Evolutionary conservation across 495 filamentous ascomycete species (phyloP).

Genomic region (Usnea hakonensis): DNA sequence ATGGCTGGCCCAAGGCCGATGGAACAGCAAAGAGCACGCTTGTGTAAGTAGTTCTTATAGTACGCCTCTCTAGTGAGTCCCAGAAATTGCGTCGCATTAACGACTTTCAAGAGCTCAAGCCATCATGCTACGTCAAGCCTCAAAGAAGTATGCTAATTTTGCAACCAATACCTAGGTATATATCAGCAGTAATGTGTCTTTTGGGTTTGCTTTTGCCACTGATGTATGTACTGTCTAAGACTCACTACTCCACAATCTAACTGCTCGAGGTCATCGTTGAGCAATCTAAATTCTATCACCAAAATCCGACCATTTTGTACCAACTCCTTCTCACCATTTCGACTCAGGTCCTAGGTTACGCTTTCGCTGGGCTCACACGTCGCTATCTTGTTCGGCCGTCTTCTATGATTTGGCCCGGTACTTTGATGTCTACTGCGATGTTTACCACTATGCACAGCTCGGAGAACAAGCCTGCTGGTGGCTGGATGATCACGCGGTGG

Average conservation of each 20-base stretch:
- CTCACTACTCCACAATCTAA: neutral
- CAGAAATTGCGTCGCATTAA: neutral
- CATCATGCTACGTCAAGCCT: neutral
- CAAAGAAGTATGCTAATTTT: neutral
- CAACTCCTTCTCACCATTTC: conserved; percentile 75
- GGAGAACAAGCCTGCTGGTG: conserved; percentile 70
- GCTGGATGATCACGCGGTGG: conserved; percentile 73
- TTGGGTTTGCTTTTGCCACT: conserved; percentile 73
- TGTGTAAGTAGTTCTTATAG: conserved; percentile 36
- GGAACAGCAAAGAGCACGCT: conserved; percentile 82
- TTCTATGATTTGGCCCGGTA: conserved; percentile 89
- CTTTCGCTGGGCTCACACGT: conserved; percentile 72
- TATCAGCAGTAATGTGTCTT: conserved; percentile 85
- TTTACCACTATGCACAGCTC: conserved; percentile 80
- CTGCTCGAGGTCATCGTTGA: conserved; percentile 57
- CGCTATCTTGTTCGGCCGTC: conserved; percentile 73
- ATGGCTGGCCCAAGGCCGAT: conserved; percentile 71
- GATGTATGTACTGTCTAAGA: conserved; percentile 36
- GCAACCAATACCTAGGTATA: conserved; percentile 40
- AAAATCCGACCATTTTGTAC: conserved; percentile 63
- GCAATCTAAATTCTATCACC: conserved; percentile 80
- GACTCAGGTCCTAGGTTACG: conserved; percentile 77
- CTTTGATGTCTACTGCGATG: conserved; percentile 79
- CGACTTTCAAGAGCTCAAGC: neutral
- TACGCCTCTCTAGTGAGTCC: neutral